Percentiles rank a stretch among this genome's conserved stretches.
Evolutionary conservation across 306 rosid genomes (phyloP).

Genomic region (Chamaecrista fasciculata): DNA sequence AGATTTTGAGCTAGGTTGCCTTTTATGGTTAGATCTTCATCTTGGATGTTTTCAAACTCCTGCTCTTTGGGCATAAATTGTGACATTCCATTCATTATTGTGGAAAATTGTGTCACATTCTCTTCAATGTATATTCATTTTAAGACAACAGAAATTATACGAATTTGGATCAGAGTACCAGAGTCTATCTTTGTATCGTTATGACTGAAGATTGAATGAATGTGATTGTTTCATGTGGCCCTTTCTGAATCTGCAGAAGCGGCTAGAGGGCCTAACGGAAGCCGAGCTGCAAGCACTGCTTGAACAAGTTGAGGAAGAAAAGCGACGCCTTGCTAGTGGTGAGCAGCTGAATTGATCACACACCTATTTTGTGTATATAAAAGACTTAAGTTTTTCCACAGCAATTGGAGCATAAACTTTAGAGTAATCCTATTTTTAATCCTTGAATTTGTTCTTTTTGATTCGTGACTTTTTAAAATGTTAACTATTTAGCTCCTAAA

Average conservation of each 20-base stretch:
- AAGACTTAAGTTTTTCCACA: constrained; percentile 18
- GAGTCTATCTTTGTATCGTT: neutral
- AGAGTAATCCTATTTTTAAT: too few species aligned
- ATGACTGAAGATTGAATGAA: constrained; percentile 22
- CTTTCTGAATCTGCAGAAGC: constrained; percentile 67
- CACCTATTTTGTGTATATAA: constrained; percentile 30
- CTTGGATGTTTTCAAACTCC: constrained; percentile 7
- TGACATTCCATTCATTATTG: neutral
- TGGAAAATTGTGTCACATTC: neutral
- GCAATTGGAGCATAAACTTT: neutral
- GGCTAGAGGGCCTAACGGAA: constrained; percentile 88
- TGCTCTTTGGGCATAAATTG: neutral
- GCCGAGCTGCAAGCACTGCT: constrained; percentile 86
- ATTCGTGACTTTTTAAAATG: too few species aligned
- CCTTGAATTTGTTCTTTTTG: too few species aligned
- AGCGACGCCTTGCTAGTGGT: constrained; percentile 50
- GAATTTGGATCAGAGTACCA: neutral
- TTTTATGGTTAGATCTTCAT: neutral
- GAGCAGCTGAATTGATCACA: constrained; percentile 48
- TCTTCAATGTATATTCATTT: neutral
- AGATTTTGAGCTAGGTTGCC: constrained; percentile 19
- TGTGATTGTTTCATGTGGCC: neutral
- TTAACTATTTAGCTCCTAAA: too few species aligned
- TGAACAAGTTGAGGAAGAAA: constrained; percentile 95
- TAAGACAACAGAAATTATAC: constrained; percentile 4